Conservation (phyloP, 208 protist genomes). For the Phytomonas sp. region DNA sequence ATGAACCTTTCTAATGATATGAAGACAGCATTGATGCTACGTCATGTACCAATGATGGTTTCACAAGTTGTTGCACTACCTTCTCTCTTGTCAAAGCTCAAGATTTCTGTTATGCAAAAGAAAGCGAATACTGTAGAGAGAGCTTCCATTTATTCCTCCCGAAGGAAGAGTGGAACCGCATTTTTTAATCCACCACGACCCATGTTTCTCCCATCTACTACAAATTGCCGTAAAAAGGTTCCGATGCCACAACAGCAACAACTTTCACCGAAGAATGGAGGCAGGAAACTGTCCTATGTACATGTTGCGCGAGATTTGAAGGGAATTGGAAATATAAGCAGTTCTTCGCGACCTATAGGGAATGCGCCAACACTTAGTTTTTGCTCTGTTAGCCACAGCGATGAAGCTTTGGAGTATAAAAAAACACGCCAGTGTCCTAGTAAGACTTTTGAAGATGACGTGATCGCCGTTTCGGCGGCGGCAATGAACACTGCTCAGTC, state of each 20-base stretch:
- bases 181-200: neutral
- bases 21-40: neutral
- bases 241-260: neutral
- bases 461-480: neutral
- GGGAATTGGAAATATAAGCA: neutral
- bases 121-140: neutral
- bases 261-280: neutral
- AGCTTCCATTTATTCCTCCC: neutral
- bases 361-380: neutral
- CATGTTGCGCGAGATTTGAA: neutral
- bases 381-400: neutral
- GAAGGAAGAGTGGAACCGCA: neutral
- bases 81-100: neutral
- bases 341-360: neutral
- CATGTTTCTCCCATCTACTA: neutral
- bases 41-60: neutral
- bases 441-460: neutral
- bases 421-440: neutral
- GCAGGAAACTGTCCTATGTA: neutral
- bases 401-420: neutral
- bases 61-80: constrained; percentile 1
- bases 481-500: neutral
- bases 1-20: neutral
- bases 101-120: neutral
- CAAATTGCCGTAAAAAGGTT: neutral